Evolutionary conservation across 208 protist species (phyloP), one percentile per base, ranked within the genome.

Genomic region (Crithidia brevicula): DNA sequence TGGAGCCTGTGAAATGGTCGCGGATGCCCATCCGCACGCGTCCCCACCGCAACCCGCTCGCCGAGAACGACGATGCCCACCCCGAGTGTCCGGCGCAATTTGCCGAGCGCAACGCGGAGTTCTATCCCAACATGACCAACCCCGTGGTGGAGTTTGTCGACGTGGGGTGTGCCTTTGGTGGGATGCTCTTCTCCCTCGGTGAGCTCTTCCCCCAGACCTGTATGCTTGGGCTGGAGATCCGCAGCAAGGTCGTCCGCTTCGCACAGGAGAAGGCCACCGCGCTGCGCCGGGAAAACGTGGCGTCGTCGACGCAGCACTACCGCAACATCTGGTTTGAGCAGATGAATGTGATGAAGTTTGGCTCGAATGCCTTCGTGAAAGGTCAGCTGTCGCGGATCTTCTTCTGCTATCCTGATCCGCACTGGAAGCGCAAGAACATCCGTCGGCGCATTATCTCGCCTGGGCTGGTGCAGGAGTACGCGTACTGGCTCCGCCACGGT

Each of bases 351-450:
- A 99, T 99, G 98, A 99, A 99, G 83, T 98, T 96, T 67, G 85
- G 99, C 20, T 96, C 97, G 16, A 98, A 98, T 69, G 99, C 92
- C 70, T 99, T 99, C 66, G 60, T 70, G 11, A 98, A 99, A 63
- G 97, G 92, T 6, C 97, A 98, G 85, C 77, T 99, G 20, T 74
- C 81, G 30, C 95, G 95, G 33, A 84, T 99, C 13, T 99, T 99
- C 65, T 99, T 99, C 65, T 97, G 98, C 68, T 99, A 99, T 74
- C 98, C 98, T 3, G 98, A 99, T 68, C 98, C 98, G 22, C 98
- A 99, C 70, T 99, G 98, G 83, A 99, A 99, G 78, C 92, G 97
- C 31, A 96, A 98, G 54, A 99, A 99, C 68, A 91, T 98, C 38
- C 92, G 98, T 8, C 92, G 98, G 38, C 90, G 98, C 54, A 99